Evolutionary conservation across 2,329 filamentous ascomycete species (phyloP).

Genomic region (Drechslerella dactyloides): DNA sequence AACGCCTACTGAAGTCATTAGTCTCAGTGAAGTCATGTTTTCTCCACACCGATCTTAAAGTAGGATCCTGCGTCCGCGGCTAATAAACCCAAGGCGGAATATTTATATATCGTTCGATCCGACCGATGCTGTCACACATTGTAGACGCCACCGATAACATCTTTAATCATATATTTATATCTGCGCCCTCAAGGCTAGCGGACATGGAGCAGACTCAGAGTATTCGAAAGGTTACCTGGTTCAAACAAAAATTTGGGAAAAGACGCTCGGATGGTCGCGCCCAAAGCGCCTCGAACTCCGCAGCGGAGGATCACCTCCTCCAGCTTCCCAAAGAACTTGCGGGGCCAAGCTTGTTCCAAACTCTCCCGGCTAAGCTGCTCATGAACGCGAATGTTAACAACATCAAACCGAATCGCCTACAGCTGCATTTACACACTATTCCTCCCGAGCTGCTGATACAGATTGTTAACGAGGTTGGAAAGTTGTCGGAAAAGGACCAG

Average conservation of each 20-base stretch:
- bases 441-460: not conserved
- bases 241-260: not conserved
- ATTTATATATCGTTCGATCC: too few species aligned
- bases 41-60: too few species aligned
- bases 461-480: slow-evolving; percentile 11
- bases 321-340: not conserved
- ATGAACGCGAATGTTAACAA: not conserved
- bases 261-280: not conserved
- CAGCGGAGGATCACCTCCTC: not conserved
- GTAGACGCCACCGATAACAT: too few species aligned
- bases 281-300: not conserved
- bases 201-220: not conserved
- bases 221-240: not conserved
- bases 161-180: too few species aligned
- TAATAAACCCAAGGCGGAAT: too few species aligned
- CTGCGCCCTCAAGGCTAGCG: too few species aligned
- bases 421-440: too few species aligned
- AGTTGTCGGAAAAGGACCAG: not conserved
- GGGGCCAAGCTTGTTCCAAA: slow-evolving; percentile 1
- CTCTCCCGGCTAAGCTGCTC: not conserved
- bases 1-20: too few species aligned
- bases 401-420: not conserved
- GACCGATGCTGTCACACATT: too few species aligned
- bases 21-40: too few species aligned
- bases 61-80: too few species aligned